A percentile compares a stretch with the other conserved stretches of the same genome.
Evolutionary conservation across 345 rosid species (phyloP).

Genomic region (Dipteronia sinensis): DNA sequence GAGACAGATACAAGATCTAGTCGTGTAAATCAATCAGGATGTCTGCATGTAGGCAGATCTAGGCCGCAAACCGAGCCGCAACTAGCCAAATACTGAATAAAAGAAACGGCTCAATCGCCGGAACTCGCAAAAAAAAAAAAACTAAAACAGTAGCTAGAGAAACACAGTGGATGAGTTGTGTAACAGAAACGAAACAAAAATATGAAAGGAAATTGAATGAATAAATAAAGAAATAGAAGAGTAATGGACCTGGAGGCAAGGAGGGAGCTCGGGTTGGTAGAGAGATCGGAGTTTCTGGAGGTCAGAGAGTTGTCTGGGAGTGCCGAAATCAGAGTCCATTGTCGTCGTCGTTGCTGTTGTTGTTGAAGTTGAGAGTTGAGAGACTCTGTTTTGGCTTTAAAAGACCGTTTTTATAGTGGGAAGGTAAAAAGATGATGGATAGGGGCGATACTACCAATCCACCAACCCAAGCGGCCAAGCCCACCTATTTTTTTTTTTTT

Average conservation of each 20-base stretch:
- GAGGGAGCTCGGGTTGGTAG: conserved; percentile 86
- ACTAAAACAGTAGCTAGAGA: neutral
- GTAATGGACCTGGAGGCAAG: conserved; percentile 77
- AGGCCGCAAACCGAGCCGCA: neutral
- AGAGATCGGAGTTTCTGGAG: conserved; percentile 84
- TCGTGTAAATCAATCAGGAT: neutral
- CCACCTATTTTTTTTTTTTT: neutral
- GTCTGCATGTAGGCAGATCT: conserved; percentile 7
- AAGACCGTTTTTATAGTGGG: conserved; percentile 27
- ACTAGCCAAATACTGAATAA: neutral
- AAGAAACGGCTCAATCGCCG: neutral
- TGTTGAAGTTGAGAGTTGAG: neutral
- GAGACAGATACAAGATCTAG: conserved; percentile 17
- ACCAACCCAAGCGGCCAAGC: neutral
- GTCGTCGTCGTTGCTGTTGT: conserved; percentile 6
- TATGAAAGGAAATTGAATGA: too few species aligned
- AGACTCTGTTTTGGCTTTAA: neutral
- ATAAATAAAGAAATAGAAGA: too few species aligned
- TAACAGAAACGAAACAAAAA: too few species aligned
- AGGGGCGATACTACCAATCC: conserved; percentile 33
- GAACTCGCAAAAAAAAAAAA: neutral
- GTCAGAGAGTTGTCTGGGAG: conserved; percentile 87
- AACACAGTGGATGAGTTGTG: neutral
- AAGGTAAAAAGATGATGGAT: neutral
- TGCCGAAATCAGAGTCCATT: conserved; percentile 97